Conservation (phyloP, 106 monocot species). For the Dioscorea alata region DNA sequence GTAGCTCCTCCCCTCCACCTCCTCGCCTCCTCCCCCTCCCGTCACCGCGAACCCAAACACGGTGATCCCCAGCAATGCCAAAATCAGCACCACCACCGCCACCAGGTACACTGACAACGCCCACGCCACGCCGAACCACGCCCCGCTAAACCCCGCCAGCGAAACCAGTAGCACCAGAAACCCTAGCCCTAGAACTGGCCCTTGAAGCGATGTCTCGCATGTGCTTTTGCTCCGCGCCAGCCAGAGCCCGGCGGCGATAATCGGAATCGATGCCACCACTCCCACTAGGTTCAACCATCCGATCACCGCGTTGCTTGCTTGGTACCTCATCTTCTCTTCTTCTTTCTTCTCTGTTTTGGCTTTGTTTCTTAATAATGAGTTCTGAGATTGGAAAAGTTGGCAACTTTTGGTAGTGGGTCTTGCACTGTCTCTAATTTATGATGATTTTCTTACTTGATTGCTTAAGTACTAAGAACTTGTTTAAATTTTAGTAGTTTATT, state of each 20-base stretch:
- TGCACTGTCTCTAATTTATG: too few species aligned
- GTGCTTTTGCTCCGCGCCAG: conserved; percentile 50
- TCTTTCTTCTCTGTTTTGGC: neutral
- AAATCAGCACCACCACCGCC: conserved; percentile 71
- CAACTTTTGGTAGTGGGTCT: too few species aligned
- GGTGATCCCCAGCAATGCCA: conserved; percentile 49
- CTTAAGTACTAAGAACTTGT: too few species aligned
- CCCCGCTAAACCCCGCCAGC: conserved; percentile 75
- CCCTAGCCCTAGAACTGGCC: conserved; percentile 70
- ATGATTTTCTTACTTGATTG: too few species aligned
- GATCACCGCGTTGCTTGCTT: conserved; percentile 82
- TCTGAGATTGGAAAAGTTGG: too few species aligned
- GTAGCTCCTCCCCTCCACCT: conserved; percentile 65
- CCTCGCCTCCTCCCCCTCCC: conserved; percentile 48
- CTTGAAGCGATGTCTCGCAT: conserved; percentile 72
- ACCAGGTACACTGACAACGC: conserved; percentile 89
- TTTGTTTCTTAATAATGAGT: neutral
- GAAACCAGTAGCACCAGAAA: conserved; percentile 90
- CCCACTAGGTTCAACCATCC: conserved; percentile 87
- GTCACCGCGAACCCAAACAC: conserved; percentile 85
- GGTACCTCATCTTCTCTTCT: conserved; percentile 20
- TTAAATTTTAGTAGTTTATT: too few species aligned
- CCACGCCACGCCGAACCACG: conserved; percentile 71
- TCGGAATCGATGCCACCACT: conserved; percentile 73
- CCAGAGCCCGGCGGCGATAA: conserved; percentile 84